Base-by-base conservation (phyloP, 768 basidiomycete genomes). In the Scleroderma bovista region DNA sequence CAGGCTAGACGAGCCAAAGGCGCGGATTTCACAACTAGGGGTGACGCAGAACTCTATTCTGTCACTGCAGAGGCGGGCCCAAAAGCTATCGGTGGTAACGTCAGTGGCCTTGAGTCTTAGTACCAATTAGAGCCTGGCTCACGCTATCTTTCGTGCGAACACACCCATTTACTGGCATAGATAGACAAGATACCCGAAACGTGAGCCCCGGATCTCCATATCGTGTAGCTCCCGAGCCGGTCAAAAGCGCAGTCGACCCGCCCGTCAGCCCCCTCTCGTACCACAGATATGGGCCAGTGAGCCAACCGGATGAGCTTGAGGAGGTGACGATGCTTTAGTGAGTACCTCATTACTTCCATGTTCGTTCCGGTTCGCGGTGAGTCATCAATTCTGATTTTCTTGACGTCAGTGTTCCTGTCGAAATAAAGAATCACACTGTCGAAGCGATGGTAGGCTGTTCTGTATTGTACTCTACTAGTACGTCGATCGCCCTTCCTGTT, bases 401-500 rank as follows among this genome's bases (percentile, higher is more conserved):
- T 11, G 23, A 26, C 12, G 10, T 23, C 37, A 94, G 90, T 59
- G 88, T 98, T 54, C 80, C 85, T 22, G 83, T 93, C 0, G 96
- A 97, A 61, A 91, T 99, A 1, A 98, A 99, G 60, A 85, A 86
- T 1, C 75, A 77, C 51, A 86, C 87, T 4, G 83, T 98, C 33
- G 94, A 92, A 66, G 96, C 95, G 1, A 98, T 99, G 58, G 96
- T 99, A 38, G 96, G 98, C 64, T 95, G 92, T 56, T 96, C 94
- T 38, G 96, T 95, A 13, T 95, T 97, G 61, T 81, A 83, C 53
- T 98, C 94, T 2, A 97, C 97, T 71, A 96, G 94, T 94, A 60
- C 60, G 86, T 72, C 11, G 29, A 24, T 22, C 24, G 3, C 2
- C 37, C 3, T 2, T 2, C 10, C 44, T 9, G 22, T 3, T 12